phyloP scores from a whole-genome alignment of 352 stramenopile species.

The Phytophthora aleatoria region DNA sequence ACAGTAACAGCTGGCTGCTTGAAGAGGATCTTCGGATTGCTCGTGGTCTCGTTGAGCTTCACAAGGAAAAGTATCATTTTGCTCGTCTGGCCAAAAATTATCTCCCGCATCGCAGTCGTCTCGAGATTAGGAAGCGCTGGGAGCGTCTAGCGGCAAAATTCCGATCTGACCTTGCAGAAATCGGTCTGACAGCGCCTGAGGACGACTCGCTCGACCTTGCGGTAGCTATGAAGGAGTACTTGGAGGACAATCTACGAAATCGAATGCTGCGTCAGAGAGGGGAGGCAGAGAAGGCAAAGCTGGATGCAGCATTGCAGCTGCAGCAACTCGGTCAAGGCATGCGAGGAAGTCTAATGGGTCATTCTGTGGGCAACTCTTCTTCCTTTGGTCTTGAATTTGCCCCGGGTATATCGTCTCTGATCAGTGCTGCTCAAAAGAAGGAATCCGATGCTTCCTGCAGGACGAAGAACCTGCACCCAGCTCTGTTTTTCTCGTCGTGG shows the following conservation, averaged over 20 bases:
- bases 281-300: conserved; percentile 32
- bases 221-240: conserved; percentile 53
- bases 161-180: conserved; percentile 29
- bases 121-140: conserved; percentile 77
- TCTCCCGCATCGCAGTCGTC: conserved; percentile 67
- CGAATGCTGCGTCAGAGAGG: conserved; percentile 28
- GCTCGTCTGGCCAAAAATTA: conserved; percentile 56
- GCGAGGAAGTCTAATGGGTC: conserved; percentile 4
- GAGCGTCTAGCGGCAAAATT: conserved; percentile 47
- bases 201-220: conserved; percentile 54
- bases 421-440: conserved; percentile 21
- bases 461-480: conserved; percentile 74
- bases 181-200: conserved; percentile 33
- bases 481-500: conserved; percentile 88
- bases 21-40: conserved; percentile 84
- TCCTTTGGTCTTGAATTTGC: conserved; percentile 4
- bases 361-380: background rate
- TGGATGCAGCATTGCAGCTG: conserved; percentile 33
- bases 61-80: conserved; percentile 69
- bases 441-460: conserved; percentile 33
- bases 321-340: conserved; percentile 27
- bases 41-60: conserved; percentile 69
- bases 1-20: conserved; percentile 60
- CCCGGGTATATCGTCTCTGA: conserved; percentile 2
- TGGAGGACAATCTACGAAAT: conserved; percentile 57